Conservation (phyloP, 2,329 filamentous ascomycete genomes). For the Penicillium occitanis region DNA sequence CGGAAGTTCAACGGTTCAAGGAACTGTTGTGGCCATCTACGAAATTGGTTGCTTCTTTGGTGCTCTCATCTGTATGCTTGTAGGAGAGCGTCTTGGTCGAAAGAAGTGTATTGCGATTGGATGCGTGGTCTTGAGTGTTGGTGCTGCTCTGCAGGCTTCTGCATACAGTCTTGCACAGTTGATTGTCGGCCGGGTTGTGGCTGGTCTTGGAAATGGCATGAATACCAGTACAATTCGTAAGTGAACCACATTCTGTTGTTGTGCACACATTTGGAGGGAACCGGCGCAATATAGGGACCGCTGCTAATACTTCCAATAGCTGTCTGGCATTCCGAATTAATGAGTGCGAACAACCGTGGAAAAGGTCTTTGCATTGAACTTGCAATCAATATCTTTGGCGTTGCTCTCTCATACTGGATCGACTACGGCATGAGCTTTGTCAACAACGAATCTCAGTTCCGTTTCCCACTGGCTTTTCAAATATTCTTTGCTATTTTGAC, state of each 20-base stretch:
- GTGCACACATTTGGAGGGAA: neutral
- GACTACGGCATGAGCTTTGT: conserved; percentile 25
- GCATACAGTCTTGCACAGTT: conserved; percentile 54
- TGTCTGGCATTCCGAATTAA: conserved; percentile 26
- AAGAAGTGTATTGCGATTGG: conserved; percentile 7
- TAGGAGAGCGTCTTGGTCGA: conserved; percentile 7
- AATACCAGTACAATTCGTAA: conserved; percentile 27
- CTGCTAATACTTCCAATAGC: conserved; percentile 12
- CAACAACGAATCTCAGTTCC: conserved; percentile 24
- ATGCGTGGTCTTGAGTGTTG: conserved; percentile 55
- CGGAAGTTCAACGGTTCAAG: conserved; percentile 13
- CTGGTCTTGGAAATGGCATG: conserved; percentile 47
- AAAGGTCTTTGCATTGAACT: conserved; percentile 15
- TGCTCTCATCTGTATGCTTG: conserved; percentile 11
- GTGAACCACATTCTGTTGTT: conserved; percentile 25
- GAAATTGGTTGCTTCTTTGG: conserved; percentile 16
- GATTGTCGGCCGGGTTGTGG: conserved; percentile 57
- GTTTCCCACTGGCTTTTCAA: conserved; percentile 26
- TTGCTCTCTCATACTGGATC: conserved; percentile 24
- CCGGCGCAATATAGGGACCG: neutral
- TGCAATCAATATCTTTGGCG: conserved; percentile 15
- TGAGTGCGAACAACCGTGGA: conserved; percentile 6
- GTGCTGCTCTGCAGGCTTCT: conserved; percentile 59
- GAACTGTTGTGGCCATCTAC: conserved; percentile 11
- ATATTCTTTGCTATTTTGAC: conserved; percentile 25